These are phyloP conservation scores for Cercospora sp. DNA, from an alignment of 2,329 filamentous ascomycete species.

Conservation along the genomic window DNA sequence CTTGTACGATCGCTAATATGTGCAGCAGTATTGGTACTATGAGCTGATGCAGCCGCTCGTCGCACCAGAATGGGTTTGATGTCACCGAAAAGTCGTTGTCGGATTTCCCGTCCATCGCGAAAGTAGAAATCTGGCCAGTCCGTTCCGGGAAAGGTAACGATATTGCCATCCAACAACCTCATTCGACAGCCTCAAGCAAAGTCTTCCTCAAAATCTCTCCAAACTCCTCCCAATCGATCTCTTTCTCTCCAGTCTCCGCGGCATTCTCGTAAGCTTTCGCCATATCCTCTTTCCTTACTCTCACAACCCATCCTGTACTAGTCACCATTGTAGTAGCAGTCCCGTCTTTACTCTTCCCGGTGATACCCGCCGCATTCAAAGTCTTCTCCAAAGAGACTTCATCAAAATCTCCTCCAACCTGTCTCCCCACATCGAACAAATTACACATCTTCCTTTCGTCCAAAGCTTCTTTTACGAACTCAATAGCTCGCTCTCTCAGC, in stretches of 20 bases:
- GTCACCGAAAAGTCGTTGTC: background rate
- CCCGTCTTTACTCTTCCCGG: constrained; percentile 35
- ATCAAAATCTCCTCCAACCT: constrained; percentile 44
- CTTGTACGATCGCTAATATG: constrained; percentile 2
- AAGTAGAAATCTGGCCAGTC: background rate
- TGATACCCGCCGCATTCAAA: constrained; percentile 44
- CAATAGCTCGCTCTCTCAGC: constrained; percentile 37
- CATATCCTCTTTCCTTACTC: constrained; percentile 45
- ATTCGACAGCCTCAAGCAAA: background rate
- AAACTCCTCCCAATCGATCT: constrained; percentile 37
- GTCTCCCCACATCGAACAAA: constrained; percentile 45
- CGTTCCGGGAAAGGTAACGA: background rate
- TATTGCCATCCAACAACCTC: background rate
- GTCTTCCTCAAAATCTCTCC: constrained; percentile 1
- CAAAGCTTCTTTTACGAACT: constrained; percentile 37
- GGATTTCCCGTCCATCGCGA: background rate
- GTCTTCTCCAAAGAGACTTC: constrained; percentile 48
- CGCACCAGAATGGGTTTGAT: background rate
- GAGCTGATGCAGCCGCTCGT: background rate
- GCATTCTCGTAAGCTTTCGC: constrained; percentile 43
- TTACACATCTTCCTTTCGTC: constrained; percentile 37
- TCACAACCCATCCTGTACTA: constrained; percentile 47
- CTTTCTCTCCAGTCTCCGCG: constrained; percentile 36
- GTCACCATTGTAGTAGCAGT: constrained; percentile 45
- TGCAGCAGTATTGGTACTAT: background rate